Base-by-base conservation (phyloP, 805 yeast species). In the Spathaspora boniae region DNA sequence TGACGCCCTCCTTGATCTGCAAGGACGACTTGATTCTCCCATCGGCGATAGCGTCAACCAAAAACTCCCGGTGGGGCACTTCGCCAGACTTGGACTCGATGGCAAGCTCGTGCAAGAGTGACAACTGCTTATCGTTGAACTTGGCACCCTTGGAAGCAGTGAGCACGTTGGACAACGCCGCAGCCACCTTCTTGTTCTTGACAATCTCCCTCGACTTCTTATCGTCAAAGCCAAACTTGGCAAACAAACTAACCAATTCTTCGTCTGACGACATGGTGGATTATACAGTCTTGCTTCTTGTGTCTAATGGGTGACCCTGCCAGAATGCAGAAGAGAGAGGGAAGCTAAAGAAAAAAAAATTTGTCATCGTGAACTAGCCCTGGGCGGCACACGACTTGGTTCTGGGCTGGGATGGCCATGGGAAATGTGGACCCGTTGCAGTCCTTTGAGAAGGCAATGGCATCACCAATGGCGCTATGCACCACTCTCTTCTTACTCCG, bases 101-200 rank as follows among this genome's bases (percentile, higher is more conserved):
- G 4, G 97, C 96, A 43, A 91, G 71, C 40, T 78, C 74, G 57
- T 89, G 96, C 33, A 87, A 65, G 38, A 86, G 68, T 4, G 82
- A 70, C 45, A 80, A 71, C 43, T 71, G 72, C 41, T 79, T 62
- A 48, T 80, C 84, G 42, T 80, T 83, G 46, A 77, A 56, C 21
- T 64, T 52, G 33, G 55, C 41, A 24, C 51, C 51, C 18, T 37
- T 26, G 9, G 16, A 25, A 9, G 24, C 18, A 11, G 39, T 29
- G 5, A 39, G 44, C 6, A 35, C 36, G 16, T 45, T 31, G 20
- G 68, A 71, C 34, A 93, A 70, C 1, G 95, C 76, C 26, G 68
- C 66, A 12, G 91, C 75, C 26, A 89, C 94, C 59, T 89, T 89
- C 56, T 80, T 80, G 66, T 93, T 91, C 59, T 87, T 91, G 38